Percentiles rank a stretch among this genome's conserved stretches.
Conservation (phyloP, 192 early-diverging fungal species). For the Lobosporangium transversale region DNA sequence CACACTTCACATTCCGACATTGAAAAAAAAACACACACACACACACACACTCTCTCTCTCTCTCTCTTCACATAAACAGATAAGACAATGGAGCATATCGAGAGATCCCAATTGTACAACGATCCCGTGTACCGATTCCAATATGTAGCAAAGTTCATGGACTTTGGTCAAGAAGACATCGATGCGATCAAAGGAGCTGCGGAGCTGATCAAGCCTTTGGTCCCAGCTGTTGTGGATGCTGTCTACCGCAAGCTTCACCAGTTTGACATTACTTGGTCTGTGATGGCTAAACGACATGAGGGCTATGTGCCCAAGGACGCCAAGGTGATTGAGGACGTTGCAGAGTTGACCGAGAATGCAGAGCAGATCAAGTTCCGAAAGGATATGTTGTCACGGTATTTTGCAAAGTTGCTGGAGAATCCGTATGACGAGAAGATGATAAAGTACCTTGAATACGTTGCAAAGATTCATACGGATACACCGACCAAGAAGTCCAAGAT, state of each 20-base stretch:
- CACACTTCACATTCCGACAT: not conserved
- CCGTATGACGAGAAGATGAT: constrained; percentile 65
- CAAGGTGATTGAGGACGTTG: constrained; percentile 35
- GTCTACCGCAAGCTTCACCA: constrained; percentile 77
- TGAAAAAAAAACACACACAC: not conserved
- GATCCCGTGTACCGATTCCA: constrained; percentile 83
- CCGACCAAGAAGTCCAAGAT: constrained; percentile 78
- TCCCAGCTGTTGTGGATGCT: constrained; percentile 79
- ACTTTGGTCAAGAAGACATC: constrained; percentile 75
- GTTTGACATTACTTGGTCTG: constrained; percentile 80
- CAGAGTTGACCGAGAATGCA: constrained; percentile 63
- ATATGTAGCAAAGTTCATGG: constrained; percentile 78
- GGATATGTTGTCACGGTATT: constrained; percentile 75
- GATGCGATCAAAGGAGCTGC: constrained; percentile 75
- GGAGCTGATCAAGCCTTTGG: constrained; percentile 68
- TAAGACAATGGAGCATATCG: constrained; percentile 66
- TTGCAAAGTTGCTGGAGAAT: constrained; percentile 67
- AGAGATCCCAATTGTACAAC: constrained; percentile 72
- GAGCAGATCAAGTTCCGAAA: constrained; percentile 88
- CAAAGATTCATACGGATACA: constrained; percentile 80
- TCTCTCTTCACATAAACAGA: not conserved
- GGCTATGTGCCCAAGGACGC: constrained; percentile 64
- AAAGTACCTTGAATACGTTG: constrained; percentile 85
- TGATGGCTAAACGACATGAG: constrained; percentile 74
- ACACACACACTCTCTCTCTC: not conserved